A percentile compares a stretch with the other conserved stretches of the same genome.
These are phyloP conservation scores for Nakaseomyces glabratus DNA, from an alignment of 1,139 yeast genomes.

Conservation along the genomic window DNA sequence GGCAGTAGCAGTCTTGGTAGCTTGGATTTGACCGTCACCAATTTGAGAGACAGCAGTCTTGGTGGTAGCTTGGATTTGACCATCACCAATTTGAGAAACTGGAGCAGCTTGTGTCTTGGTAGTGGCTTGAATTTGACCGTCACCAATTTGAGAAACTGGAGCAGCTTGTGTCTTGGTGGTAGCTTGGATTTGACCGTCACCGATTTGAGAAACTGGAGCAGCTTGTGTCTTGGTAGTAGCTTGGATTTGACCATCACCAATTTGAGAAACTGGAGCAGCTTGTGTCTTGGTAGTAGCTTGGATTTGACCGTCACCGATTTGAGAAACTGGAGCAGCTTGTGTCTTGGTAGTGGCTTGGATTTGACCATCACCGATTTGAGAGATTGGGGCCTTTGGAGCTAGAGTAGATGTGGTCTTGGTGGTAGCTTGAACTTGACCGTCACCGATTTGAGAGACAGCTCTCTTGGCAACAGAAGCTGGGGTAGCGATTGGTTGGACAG, in stretches of 20 bases:
- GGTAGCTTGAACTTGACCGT: slow-evolving; percentile 46
- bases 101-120: slow-evolving; percentile 27
- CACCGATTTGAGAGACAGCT: slow-evolving; percentile 36
- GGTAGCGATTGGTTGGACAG: slow-evolving; percentile 12
- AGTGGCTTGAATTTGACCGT: slow-evolving; percentile 20
- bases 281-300: slow-evolving; percentile 10
- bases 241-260: slow-evolving; percentile 17
- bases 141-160: slow-evolving; percentile 45
- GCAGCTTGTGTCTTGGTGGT: slow-evolving; percentile 33
- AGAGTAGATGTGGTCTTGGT: slow-evolving; percentile 39
- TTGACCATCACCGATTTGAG: slow-evolving; percentile 40
- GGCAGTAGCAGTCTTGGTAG: slow-evolving; percentile 34
- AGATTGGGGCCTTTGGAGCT: slow-evolving; percentile 37
- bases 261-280: slow-evolving; percentile 14
- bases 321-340: slow-evolving; percentile 25
- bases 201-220: slow-evolving; percentile 15
- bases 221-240: slow-evolving; percentile 16
- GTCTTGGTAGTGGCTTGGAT: slow-evolving; percentile 12
- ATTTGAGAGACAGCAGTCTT: slow-evolving; percentile 38
- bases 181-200: slow-evolving; percentile 16
- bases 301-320: slow-evolving; percentile 7
- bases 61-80: slow-evolving; percentile 31
- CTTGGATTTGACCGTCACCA: slow-evolving; percentile 54
- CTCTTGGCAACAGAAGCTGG: slow-evolving; percentile 38
- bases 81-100: slow-evolving; percentile 28